These are phyloP conservation scores for Eleusine coracana DNA, from an alignment of 176 grass and related monocot species.

Conservation along the genomic window DNA sequence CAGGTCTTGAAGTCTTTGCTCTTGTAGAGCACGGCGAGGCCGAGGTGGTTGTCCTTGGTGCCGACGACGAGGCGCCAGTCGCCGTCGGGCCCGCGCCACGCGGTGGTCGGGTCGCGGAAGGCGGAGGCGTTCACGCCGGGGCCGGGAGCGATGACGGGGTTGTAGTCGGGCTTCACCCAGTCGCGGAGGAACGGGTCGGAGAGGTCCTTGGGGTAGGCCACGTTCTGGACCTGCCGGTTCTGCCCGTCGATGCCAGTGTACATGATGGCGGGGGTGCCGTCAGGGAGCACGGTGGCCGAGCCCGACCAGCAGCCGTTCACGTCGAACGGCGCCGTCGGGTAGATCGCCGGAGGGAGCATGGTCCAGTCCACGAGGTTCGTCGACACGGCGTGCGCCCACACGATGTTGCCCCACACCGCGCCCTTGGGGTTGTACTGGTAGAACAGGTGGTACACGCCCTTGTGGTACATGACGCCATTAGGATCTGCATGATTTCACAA, in stretches of 20 bases:
- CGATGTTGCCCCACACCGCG: conserved; percentile 66
- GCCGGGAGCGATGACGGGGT: conserved; percentile 56
- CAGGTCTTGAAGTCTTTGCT: conserved; percentile 63
- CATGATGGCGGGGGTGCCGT: conserved; percentile 58
- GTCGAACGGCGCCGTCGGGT: conserved; percentile 64
- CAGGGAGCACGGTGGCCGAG: conserved; percentile 58
- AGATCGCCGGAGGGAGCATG: conserved; percentile 59
- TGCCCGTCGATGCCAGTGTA: conserved; percentile 62
- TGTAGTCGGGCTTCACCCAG: conserved; percentile 84
- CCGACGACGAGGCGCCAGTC: conserved; percentile 56
- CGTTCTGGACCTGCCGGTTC: conserved; percentile 61
- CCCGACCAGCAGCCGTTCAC: conserved; percentile 74
- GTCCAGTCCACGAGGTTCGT: conserved; percentile 65
- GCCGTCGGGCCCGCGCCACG: conserved; percentile 61
- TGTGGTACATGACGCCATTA: conserved; percentile 68
- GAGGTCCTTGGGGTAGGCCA: conserved; percentile 67
- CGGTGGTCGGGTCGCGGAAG: conserved; percentile 74
- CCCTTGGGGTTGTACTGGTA: conserved; percentile 74
- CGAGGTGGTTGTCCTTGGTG: conserved; percentile 48
- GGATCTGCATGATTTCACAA: conserved; percentile 30
- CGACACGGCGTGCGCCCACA: conserved; percentile 78
- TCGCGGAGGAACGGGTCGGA: conserved; percentile 66
- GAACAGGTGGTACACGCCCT: conserved; percentile 73
- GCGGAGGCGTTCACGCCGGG: conserved; percentile 46
- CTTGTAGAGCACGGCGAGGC: conserved; percentile 49